These are phyloP conservation scores for Penicillium crystallinum DNA, from an alignment of 495 filamentous ascomycete genomes.

Conservation along the genomic window DNA sequence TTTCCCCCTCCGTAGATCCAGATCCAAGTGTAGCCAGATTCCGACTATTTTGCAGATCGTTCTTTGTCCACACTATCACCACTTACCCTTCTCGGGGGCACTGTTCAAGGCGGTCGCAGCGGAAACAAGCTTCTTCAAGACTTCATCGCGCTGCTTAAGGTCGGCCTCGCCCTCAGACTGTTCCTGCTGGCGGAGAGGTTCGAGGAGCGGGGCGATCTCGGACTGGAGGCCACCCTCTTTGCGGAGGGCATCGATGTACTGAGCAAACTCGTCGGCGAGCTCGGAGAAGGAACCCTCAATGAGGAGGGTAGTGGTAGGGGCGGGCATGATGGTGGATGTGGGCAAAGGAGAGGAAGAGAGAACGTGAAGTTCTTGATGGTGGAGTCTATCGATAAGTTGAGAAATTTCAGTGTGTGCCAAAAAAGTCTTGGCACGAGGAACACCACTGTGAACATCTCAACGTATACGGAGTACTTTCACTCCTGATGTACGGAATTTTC, in stretches of 20 bases:
- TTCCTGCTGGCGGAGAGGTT: constrained; percentile 51
- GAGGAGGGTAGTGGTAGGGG: constrained; percentile 60
- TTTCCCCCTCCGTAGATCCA: neutral
- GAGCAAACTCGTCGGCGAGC: constrained; percentile 81
- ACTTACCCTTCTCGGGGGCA: constrained; percentile 79
- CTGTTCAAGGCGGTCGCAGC: constrained; percentile 66
- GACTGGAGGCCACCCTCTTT: constrained; percentile 56
- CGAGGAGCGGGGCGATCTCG: constrained; percentile 68
- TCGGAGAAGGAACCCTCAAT: constrained; percentile 90
- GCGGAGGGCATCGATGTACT: constrained; percentile 66
- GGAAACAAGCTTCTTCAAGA: constrained; percentile 79
- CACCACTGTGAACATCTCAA: constrained; percentile 11
- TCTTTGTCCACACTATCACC: constrained; percentile 6
- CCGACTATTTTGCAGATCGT: constrained; percentile 13
- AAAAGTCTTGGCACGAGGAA: constrained; percentile 42
- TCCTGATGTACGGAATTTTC: neutral
- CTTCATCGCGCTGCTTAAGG: constrained; percentile 70
- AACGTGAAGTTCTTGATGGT: constrained; percentile 34
- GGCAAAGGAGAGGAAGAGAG: constrained; percentile 22
- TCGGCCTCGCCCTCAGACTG: constrained; percentile 40
- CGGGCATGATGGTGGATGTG: constrained; percentile 41
- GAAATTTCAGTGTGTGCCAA: constrained; percentile 46
- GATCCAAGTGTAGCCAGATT: constrained; percentile 11
- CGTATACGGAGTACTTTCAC: neutral
- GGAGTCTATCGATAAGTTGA: constrained; percentile 42